Percentiles rank a stretch among this genome's conserved stretches.
Evolutionary conservation across 148 eudicot genomes (phyloP).

Genomic region (Amaranthus palmeri): DNA sequence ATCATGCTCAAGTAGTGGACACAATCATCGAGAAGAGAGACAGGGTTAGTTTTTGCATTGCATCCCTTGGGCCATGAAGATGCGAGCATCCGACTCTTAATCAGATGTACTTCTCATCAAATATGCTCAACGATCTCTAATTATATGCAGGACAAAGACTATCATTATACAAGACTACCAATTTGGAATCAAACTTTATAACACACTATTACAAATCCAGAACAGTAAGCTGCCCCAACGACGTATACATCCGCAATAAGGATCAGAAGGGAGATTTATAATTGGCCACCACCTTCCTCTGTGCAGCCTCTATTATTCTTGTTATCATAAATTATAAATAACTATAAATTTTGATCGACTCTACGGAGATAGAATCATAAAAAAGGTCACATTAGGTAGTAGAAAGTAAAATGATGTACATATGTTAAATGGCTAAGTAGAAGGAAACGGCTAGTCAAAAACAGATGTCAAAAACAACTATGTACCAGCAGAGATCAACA

Average conservation of each 20-base stretch:
- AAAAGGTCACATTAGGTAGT: background rate
- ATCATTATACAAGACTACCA: background rate
- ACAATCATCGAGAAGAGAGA: background rate
- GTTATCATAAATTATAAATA: background rate
- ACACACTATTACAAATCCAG: background rate
- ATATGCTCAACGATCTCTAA: background rate
- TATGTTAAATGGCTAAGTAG: background rate
- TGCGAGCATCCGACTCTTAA: background rate
- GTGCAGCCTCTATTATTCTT: background rate
- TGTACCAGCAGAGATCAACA: background rate
- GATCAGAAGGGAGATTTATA: background rate
- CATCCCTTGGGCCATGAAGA: background rate
- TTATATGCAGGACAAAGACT: background rate
- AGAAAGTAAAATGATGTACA: background rate
- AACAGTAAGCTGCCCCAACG: background rate
- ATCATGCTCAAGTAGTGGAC: constrained; percentile 18
- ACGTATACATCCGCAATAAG: background rate
- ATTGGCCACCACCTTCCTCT: background rate
- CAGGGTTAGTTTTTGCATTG: constrained; percentile 7
- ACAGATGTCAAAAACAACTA: background rate
- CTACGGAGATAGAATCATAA: background rate
- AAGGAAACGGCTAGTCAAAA: background rate
- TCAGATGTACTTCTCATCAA: background rate
- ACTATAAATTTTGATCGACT: background rate
- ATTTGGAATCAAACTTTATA: no score